These are phyloP conservation scores for Globisporangium spinosum DNA, from an alignment of 352 stramenopile genomes.

Conservation along the genomic window DNA sequence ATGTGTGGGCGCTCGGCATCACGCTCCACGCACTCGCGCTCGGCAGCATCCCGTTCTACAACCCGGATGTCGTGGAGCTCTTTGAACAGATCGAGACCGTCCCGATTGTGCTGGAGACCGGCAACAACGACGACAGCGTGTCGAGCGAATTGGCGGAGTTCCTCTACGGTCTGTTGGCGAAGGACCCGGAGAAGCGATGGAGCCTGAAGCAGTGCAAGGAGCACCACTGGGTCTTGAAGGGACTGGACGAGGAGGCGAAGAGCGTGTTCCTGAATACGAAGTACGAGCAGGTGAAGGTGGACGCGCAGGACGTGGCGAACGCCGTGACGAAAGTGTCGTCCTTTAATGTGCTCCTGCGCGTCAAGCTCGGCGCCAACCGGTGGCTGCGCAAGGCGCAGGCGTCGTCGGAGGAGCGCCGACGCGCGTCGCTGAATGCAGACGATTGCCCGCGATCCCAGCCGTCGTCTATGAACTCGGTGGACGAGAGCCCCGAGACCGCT, in stretches of 20 bases:
- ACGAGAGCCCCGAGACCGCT: conserved; percentile 23
- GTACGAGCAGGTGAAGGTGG: conserved; percentile 55
- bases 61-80: conserved; percentile 71
- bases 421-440: conserved; percentile 21
- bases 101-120: conserved; percentile 30
- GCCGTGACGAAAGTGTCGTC: conserved; percentile 74
- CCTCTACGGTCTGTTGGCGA: conserved; percentile 64
- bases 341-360: conserved; percentile 69
- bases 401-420: conserved; percentile 50
- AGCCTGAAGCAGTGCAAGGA: conserved; percentile 67
- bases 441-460: conserved; percentile 16
- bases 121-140: conserved; percentile 28
- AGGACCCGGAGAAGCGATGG: conserved; percentile 69
- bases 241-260: conserved; percentile 33
- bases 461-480: conserved; percentile 20
- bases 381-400: conserved; percentile 70
- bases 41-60: conserved; percentile 81
- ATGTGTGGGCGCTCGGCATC: conserved; percentile 86
- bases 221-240: conserved; percentile 62
- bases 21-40: conserved; percentile 81
- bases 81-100: conserved; percentile 82
- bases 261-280: conserved; percentile 45
- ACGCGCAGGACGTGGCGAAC: conserved; percentile 52
- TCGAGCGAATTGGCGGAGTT: conserved; percentile 44
- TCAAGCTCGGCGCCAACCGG: conserved; percentile 75